Percentiles rank a stretch among this genome's conserved stretches.
These are phyloP conservation scores for Sphaerobolus stellatus DNA, from an alignment of 1,284 basidiomycete genomes.

Conservation along the genomic window DNA sequence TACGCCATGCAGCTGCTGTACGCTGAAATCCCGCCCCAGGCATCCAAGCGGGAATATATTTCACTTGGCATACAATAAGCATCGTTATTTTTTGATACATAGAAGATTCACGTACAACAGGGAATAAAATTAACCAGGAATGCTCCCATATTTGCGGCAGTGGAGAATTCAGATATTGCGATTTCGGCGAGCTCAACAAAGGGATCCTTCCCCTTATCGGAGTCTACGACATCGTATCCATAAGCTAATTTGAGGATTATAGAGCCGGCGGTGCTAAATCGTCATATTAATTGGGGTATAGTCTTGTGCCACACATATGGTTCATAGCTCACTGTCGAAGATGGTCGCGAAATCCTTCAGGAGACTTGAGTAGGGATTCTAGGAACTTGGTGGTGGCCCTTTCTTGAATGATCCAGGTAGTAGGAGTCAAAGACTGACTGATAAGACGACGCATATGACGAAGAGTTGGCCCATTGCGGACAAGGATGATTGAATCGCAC, in stretches of 20 bases:
- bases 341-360: slow-evolving; percentile 31
- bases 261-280: not conserved
- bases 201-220: not conserved
- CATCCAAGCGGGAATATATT: not conserved
- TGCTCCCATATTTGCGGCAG: slow-evolving; percentile 15
- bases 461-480: not conserved
- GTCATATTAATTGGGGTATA: not conserved
- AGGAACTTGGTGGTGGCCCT: slow-evolving; percentile 32
- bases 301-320: slow-evolving; percentile 5
- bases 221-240: slow-evolving; percentile 34
- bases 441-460: not conserved
- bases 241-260: slow-evolving; percentile 24
- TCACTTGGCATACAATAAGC: not conserved
- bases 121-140: slow-evolving; percentile 31
- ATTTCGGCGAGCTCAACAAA: not conserved
- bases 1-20: not conserved
- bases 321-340: slow-evolving; percentile 30
- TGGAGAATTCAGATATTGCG: not conserved
- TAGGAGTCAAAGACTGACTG: not conserved
- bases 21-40: not conserved
- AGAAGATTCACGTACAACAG: slow-evolving; percentile 18
- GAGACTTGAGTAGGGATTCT: slow-evolving; percentile 30
- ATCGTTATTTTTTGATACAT: not conserved
- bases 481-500: not conserved
- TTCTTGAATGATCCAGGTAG: slow-evolving; percentile 25